These are phyloP conservation scores for Cydonia oblonga DNA, from an alignment of 331 rosid species.

Conservation along the genomic window DNA sequence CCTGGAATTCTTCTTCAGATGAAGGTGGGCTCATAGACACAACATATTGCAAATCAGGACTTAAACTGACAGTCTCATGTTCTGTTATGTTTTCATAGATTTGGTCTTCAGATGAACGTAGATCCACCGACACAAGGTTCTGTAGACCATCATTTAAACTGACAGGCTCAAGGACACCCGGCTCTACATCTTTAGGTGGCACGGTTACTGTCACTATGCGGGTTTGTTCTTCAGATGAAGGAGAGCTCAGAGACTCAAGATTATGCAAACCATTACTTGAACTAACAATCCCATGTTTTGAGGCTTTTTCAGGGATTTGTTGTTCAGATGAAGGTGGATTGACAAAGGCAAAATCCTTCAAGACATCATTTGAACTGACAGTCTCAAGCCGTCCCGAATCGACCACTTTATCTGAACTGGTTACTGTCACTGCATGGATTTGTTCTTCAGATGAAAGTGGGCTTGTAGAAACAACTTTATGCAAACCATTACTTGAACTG, in stretches of 20 bases:
- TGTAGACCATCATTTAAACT: slow-evolving; percentile 8
- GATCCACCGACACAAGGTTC: slow-evolving; percentile 10
- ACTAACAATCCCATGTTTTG: slow-evolving; percentile 8
- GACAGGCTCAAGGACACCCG: slow-evolving; percentile 7
- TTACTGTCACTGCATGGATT: slow-evolving; percentile 5
- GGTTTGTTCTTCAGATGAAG: slow-evolving; percentile 13
- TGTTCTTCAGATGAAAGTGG: slow-evolving; percentile 12
- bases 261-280: slow-evolving; percentile 8
- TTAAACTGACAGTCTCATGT: slow-evolving; percentile 9
- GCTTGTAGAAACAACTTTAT: slow-evolving; percentile 10
- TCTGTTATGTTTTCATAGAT: slow-evolving; percentile 6
- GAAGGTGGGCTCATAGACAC: too few relatives aligned
- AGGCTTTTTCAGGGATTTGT: not conserved
- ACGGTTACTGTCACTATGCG: slow-evolving; percentile 9
- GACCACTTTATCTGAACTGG: slow-evolving; percentile 21
- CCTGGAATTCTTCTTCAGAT: not conserved
- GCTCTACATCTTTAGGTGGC: slow-evolving; percentile 15
- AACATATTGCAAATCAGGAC: not conserved
- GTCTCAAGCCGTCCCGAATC: slow-evolving; percentile 5
- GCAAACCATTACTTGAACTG: slow-evolving; percentile 3
- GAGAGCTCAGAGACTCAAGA: slow-evolving; percentile 1
- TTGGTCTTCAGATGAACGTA: slow-evolving; percentile 22
- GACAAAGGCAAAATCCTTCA: not conserved
- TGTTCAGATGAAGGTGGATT: slow-evolving; percentile 15
- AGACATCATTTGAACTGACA: slow-evolving; percentile 13